Evolutionary conservation across 177 flowering plant species (phyloP), one percentile per base, ranked within the genome.

Genomic region (Vitis hybrid): DNA sequence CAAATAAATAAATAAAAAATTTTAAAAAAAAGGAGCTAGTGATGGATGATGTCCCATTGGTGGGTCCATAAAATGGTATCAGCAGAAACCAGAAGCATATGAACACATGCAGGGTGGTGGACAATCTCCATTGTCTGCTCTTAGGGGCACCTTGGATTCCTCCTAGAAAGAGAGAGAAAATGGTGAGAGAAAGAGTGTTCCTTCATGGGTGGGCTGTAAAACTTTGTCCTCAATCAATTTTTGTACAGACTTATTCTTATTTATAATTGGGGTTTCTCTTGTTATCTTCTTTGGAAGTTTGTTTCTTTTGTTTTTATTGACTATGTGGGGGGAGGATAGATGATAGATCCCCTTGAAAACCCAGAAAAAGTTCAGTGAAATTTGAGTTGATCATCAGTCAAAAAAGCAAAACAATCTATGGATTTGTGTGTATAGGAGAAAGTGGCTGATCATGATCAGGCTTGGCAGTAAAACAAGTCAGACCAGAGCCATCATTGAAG

Each of bases 131-230:
- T 60, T 60, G 46, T 60, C 63, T 27, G 35, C 41, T 12, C 63
- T 41, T 10, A 60, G 24, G 63, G 46, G 64, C 41, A 64, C 67
- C n/a, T 64, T 64, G 67, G 58, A 64, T 64, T 51, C 67, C 55
- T 24, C 3, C 15, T 11, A 49, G 67, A 9, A 55, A 64, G 67
- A 49, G 35, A 49, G 55, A 64, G 56, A 49, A 56, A 52, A 14
- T 21, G 17, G 41, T 14, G 17, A 50, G 41, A 21, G 67, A 65
- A 20, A 27, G 24, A 15, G 12, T 17, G 5, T 65, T 50, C 59
- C 24, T 14, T 54, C 59, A 53, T 66, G 68, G 50, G 49, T 66
- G 68, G 68, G 68, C 66, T 49, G 53, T 17, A 21, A 15, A 14
- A 64, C 49, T 27, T 66, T 66, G 68, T 30, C 50, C 50, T 24